Percentiles rank a stretch among this genome's conserved stretches.
Evolutionary conservation across 1,284 basidiomycete species (phyloP).

Genomic region (Puccinia brachypodii): DNA sequence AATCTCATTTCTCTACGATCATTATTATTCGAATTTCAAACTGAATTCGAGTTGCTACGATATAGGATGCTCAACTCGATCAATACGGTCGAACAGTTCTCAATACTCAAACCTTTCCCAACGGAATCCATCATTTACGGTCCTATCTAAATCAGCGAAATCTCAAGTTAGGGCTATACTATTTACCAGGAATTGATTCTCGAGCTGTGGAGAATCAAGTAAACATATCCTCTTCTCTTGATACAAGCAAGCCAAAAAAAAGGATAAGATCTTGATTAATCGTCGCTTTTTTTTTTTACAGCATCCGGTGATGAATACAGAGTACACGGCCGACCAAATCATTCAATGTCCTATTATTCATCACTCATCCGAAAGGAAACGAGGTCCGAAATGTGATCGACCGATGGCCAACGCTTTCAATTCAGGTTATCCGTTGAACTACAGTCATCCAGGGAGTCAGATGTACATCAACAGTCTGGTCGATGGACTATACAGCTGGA

Average conservation of each 20-base stretch:
- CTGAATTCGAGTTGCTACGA: background rate
- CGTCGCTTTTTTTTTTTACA: background rate
- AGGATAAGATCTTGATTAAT: background rate
- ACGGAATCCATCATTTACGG: conserved; percentile 12
- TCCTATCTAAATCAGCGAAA: conserved; percentile 14
- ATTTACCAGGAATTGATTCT: conserved; percentile 44
- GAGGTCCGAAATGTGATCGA: conserved; percentile 16
- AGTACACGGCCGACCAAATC: conserved; percentile 45
- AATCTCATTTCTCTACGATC: no score
- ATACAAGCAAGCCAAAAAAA: background rate
- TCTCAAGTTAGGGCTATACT: conserved; percentile 43
- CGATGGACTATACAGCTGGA: conserved; percentile 42
- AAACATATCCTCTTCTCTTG: background rate
- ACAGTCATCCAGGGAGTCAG: conserved; percentile 44
- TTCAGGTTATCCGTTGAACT: conserved; percentile 39
- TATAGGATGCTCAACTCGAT: conserved; percentile 35
- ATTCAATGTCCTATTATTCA: conserved; percentile 31
- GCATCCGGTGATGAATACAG: conserved; percentile 23
- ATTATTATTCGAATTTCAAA: no score
- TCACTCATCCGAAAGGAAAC: background rate
- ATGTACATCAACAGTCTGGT: conserved; percentile 44
- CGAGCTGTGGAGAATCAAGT: conserved; percentile 32
- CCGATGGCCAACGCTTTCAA: conserved; percentile 41
- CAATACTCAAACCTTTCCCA: conserved; percentile 16
- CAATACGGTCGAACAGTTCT: conserved; percentile 29